Base-by-base conservation (phyloP, 2,329 filamentous ascomycete species). In the Dactylonectria macrodidyma region DNA sequence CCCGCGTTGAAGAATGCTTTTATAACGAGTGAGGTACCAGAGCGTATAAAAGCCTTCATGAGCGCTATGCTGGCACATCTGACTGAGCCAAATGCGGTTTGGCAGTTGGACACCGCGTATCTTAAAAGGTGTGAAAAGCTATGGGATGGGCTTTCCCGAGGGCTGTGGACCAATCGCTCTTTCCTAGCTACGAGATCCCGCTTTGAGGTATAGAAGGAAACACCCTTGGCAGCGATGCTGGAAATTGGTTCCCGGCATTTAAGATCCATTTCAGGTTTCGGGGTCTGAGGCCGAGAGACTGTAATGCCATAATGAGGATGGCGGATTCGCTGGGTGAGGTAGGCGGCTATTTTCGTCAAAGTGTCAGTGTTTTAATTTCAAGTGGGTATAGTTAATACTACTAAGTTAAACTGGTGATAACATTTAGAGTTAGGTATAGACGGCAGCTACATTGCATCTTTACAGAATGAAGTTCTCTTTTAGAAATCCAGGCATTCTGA, bases 21-120 rank as follows among this genome's bases (percentile, higher is more conserved):
- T 92, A 34, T 94, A 84, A 73, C 95, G 93, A 2, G 92, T 89
- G 41, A 91, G 79, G 77, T 95, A 92, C 91, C 92, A 95, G 67
- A 88, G 82, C 0, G 90, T 93, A 70, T 89, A 86, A 77, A 93
- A 91, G 10, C 93, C 83, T 46, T 84, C 79, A 33, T 81, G 73
- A 2, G 83, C 79, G 5, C 79, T 82, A 70, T 85, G 85, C 71
- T 86, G 84, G 67, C 85, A 87, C 75, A 87, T 81, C 1, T 85
- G 85, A 33, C 83, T 81, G 22, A 85, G 72, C 71, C 83, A 80
- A 62, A 87, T 81, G 14, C 85, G 83, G 69, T 87, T 87, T 34
- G 79, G 82, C 70, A 87, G 74, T 14, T 77, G 80, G 22, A 84
- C 66, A 16, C 80, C 81, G 7, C 85, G 83, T 60, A 88, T 84